Evolutionary conservation across 78 protist genomes (phyloP).

Genomic region (Protostelium mycophagum): DNA sequence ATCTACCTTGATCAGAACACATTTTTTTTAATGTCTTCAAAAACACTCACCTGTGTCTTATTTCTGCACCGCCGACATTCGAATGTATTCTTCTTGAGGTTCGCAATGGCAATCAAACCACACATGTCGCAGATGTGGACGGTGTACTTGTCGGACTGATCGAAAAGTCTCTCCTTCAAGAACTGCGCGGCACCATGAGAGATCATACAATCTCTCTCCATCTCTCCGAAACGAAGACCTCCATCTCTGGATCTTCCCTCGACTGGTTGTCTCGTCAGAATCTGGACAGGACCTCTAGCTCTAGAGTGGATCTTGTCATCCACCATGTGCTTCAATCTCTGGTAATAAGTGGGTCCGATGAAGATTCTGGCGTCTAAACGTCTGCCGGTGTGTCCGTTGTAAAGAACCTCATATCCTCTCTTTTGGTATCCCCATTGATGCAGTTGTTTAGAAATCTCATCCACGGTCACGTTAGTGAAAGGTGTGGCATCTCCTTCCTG

Average conservation of each 20-base stretch:
- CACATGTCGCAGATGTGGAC: constrained; percentile 98
- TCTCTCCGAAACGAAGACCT: constrained; percentile 99
- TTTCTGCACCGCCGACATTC: constrained; percentile 88
- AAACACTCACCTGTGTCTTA: constrained; percentile 33
- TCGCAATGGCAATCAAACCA: constrained; percentile 90
- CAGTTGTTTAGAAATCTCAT: constrained; percentile 67
- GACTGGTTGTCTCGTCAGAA: constrained; percentile 97
- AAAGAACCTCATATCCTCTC: constrained; percentile 93
- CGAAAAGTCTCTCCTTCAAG: constrained; percentile 93
- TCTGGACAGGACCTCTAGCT: constrained; percentile 95
- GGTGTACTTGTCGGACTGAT: constrained; percentile 85
- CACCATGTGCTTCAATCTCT: constrained; percentile 98
- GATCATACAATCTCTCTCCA: constrained; percentile 99
- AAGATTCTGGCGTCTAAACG: constrained; percentile 79
- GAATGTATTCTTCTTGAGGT: constrained; percentile 53
- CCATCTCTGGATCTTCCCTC: constrained; percentile 99
- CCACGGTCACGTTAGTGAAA: constrained; percentile 90
- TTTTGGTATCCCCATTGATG: constrained; percentile 84
- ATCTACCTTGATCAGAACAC: constrained; percentile 19
- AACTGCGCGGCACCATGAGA: constrained; percentile 96
- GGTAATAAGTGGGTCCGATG: constrained; percentile 99
- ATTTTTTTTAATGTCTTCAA: background rate
- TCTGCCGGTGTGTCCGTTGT: constrained; percentile 98
- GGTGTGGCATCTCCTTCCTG: constrained; percentile 92
- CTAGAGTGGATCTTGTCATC: constrained; percentile 99